Percentiles rank a stretch among this genome's conserved stretches.
Conservation (phyloP, 2,329 filamentous ascomycete species). For the Thermochaetoides dissita region DNA sequence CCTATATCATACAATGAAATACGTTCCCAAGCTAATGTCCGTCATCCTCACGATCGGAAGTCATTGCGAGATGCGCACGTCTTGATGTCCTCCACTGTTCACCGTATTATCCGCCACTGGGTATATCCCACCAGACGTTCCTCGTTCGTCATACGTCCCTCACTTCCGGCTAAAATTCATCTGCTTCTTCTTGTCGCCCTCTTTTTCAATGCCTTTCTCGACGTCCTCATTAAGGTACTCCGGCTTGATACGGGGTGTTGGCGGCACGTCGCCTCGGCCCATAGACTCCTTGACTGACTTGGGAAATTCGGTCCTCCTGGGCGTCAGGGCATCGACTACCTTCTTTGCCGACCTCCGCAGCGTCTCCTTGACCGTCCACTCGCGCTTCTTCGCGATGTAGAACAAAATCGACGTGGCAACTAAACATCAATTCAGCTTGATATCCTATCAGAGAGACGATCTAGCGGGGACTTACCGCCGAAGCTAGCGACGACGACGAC, state of each 20-base stretch:
- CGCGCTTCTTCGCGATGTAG: slow-evolving; percentile 69
- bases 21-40: background rate
- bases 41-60: too few species aligned
- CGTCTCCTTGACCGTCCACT: slow-evolving; percentile 65
- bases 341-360: slow-evolving; percentile 54
- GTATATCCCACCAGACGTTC: background rate
- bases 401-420: slow-evolving; percentile 55
- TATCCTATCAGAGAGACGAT: slow-evolving; percentile 21
- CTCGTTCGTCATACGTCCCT: background rate
- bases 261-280: slow-evolving; percentile 37
- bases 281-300: slow-evolving; percentile 35
- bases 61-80: too few species aligned
- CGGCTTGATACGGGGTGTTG: slow-evolving; percentile 39
- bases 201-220: slow-evolving; percentile 39
- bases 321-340: slow-evolving; percentile 49
- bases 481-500: slow-evolving; percentile 53
- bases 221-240: slow-evolving; percentile 39
- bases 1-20: slow-evolving; percentile 15
- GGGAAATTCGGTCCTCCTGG: slow-evolving; percentile 46
- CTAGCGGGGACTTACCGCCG: slow-evolving; percentile 42
- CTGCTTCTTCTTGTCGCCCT: slow-evolving; percentile 21
- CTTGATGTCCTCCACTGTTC: background rate
- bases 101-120: slow-evolving; percentile 1
- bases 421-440: slow-evolving; percentile 17
- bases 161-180: slow-evolving; percentile 24